phyloP scores from a whole-genome alignment of 495 filamentous ascomycete genomes.

The Pyrenula massariospora region DNA sequence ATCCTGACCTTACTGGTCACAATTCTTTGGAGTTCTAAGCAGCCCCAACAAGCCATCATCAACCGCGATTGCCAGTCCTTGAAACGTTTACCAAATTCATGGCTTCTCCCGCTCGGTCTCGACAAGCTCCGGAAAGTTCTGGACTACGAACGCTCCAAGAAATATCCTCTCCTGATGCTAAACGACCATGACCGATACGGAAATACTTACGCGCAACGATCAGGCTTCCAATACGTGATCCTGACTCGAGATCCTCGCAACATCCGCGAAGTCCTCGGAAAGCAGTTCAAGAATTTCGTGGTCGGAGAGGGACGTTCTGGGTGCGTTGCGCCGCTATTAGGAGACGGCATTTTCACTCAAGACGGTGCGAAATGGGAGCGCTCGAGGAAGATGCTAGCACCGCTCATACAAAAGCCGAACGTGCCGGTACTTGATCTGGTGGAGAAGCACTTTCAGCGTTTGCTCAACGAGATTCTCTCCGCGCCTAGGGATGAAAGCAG shows the following conservation, averaged over 20 bases:
- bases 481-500: background rate
- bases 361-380: constrained; percentile 28
- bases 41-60: background rate
- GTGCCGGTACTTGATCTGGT: constrained; percentile 17
- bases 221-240: constrained; percentile 5
- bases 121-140: background rate
- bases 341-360: constrained; percentile 26
- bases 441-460: background rate
- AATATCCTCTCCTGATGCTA: background rate
- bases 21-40: background rate
- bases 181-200: background rate
- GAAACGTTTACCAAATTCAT: background rate
- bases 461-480: background rate
- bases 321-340: constrained; percentile 14
- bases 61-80: background rate
- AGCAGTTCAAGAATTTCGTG: constrained; percentile 49
- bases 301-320: constrained; percentile 3
- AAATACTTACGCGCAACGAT: background rate
- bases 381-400: constrained; percentile 25
- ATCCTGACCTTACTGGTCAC: background rate
- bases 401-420: constrained; percentile 16
- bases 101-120: background rate
- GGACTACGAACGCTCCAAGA: background rate
- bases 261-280: constrained; percentile 59
- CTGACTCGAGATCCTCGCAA: constrained; percentile 55